These are phyloP conservation scores for Bisporella sp. DNA, from an alignment of 2,329 filamentous ascomycete species.

Conservation along the genomic window DNA sequence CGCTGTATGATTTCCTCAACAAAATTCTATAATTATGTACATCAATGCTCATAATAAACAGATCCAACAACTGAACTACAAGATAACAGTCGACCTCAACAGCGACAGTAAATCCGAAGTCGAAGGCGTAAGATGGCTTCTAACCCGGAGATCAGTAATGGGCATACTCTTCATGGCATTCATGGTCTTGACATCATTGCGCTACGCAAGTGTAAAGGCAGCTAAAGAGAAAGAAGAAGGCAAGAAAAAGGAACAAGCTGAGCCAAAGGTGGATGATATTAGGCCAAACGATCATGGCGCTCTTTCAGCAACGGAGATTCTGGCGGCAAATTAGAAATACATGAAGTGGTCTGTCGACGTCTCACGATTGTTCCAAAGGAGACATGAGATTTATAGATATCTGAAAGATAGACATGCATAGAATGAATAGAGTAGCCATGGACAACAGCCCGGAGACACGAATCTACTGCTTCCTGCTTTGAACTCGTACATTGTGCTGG, in stretches of 20 bases:
- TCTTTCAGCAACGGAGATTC: conserved; percentile 48
- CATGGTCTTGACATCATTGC: conserved; percentile 50
- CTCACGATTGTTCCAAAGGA: no score
- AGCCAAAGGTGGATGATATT: conserved; percentile 35
- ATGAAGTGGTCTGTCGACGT: no score
- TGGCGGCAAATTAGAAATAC: conserved; percentile 43
- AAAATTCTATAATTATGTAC: no score
- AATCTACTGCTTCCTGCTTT: no score
- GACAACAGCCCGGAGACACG: no score
- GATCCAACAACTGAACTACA: conserved; percentile 94
- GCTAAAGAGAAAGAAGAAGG: conserved; percentile 24
- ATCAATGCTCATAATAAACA: conserved; percentile 26
- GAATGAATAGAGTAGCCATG: no score
- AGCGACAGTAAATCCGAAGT: conserved; percentile 90
- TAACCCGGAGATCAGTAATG: conserved; percentile 55
- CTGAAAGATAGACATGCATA: no score
- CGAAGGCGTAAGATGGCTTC: conserved; percentile 83
- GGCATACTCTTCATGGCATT: conserved; percentile 62
- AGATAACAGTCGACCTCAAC: conserved; percentile 84
- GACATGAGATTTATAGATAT: no score
- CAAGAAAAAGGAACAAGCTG: conserved; percentile 18
- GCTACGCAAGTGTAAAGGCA: conserved; percentile 49
- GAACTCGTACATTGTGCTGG: no score
- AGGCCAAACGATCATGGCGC: conserved; percentile 35
- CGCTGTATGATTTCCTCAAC: conserved; percentile 44